Base-by-base conservation (phyloP, 2,329 filamentous ascomycete genomes). In the Hypoxylon sp. region DNA sequence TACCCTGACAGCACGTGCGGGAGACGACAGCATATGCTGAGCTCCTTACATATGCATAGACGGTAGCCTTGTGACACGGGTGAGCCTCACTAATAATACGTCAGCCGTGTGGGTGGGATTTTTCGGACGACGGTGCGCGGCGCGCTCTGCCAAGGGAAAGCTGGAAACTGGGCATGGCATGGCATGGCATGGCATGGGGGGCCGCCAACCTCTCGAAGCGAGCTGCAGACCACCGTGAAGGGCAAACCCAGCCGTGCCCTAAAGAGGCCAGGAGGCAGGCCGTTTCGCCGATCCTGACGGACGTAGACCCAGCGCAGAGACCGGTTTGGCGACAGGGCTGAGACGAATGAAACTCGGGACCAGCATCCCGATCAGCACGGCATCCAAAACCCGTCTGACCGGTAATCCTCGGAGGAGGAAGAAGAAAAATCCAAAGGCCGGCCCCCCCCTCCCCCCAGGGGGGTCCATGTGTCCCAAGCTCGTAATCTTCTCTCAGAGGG, bases 61-160 rank as follows among this genome's bases (percentile, higher is more conserved):
- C 29, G 25, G 57, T 58, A 62, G 59, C 59, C 57, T 62, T 62
- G 61, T 61, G 59, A 58, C 57, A 61, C 53, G 44, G 32, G 55
- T 55, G 57, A 56, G 57, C 54, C 56, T 62, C 57, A 61, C 45
- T 53, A 55, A 58, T 55, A 52, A 38, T 37, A 47, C 27, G 51
- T 57, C 56, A 59, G 56, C 56, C 56, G 40, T 57, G 25, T 38
- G 19, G n/a, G 36, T 46, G 49, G 20, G 41, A 3, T 25, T 25
- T n/a, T n/a, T n/a, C n/a, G n/a, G n/a, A n/a, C n/a, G n/a, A n/a
- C n/a, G n/a, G n/a, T n/a, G n/a, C n/a, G n/a, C n/a, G n/a, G n/a
- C n/a, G n/a, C n/a, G n/a, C n/a, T n/a, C n/a, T n/a, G n/a, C n/a
- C n/a, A n/a, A n/a, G n/a, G n/a, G n/a, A n/a, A n/a, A n/a, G n/a